Percentiles rank a stretch among this genome's conserved stretches.
phyloP scores from a whole-genome alignment of 1,284 basidiomycete species.

The Sanghuangporus weigelae region DNA sequence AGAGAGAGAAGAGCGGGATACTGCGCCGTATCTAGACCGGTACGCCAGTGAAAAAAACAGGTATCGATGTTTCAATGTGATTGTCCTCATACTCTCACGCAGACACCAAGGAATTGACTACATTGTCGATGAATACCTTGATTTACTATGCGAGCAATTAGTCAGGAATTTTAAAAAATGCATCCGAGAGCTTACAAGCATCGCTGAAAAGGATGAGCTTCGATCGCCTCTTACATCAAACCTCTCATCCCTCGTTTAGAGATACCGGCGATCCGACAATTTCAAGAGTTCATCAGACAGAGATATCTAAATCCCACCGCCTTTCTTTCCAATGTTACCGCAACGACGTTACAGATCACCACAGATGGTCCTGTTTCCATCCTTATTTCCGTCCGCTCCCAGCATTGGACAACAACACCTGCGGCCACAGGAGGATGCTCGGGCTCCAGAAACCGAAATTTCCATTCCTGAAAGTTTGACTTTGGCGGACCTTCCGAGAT shows the following conservation, averaged over 20 bases:
- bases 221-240: background rate
- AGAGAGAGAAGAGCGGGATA: no score
- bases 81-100: no score
- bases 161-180: background rate
- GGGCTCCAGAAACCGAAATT: background rate
- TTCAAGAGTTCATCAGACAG: background rate
- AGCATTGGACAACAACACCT: no score
- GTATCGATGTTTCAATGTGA: no score
- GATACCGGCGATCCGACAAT: background rate
- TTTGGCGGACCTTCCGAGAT: no score
- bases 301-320: slow-evolving; percentile 4
- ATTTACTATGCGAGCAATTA: background rate
- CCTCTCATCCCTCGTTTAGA: background rate
- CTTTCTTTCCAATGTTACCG: slow-evolving; percentile 7
- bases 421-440: no score
- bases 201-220: background rate
- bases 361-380: background rate
- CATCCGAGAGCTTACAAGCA: background rate
- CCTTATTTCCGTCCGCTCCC: background rate
- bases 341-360: slow-evolving; percentile 11
- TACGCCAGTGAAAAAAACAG: no score
- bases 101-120: background rate
- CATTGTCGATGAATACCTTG: background rate
- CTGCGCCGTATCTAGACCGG: no score
- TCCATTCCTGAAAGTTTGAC: no score